Evolutionary conservation across 192 early-diverging fungal genomes (phyloP).

Genomic region (Cetraspora pellucida): DNA sequence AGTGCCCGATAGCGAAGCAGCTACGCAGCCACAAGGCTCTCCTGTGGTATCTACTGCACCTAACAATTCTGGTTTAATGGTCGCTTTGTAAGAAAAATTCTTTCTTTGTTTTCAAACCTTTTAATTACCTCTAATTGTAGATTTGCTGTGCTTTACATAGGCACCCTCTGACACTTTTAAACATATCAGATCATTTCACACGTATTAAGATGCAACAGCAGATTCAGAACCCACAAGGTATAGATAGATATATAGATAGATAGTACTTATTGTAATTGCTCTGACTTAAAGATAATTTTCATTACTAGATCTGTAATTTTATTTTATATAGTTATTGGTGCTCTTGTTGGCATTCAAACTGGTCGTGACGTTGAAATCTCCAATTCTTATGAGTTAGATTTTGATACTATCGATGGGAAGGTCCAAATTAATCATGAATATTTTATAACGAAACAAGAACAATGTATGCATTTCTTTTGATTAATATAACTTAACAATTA

Average conservation of each 20-base stretch:
- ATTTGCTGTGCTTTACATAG: conserved; percentile 51
- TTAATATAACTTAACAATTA: background rate
- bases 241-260: background rate
- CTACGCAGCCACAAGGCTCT: background rate
- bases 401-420: conserved; percentile 41
- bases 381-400: conserved; percentile 80
- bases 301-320: background rate
- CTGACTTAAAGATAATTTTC: background rate
- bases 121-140: background rate
- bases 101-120: background rate
- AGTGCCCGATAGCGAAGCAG: background rate
- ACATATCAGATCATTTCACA: conserved; percentile 87
- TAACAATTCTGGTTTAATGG: conserved; percentile 60
- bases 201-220: conserved; percentile 66
- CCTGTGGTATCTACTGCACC: conserved; percentile 54
- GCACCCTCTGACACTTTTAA: conserved; percentile 85
- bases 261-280: background rate
- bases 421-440: conserved; percentile 63
- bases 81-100: conserved; percentile 46
- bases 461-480: conserved; percentile 58
- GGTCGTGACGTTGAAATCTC: conserved; percentile 84
- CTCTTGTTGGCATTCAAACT: conserved; percentile 71
- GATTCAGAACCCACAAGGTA: conserved; percentile 19
- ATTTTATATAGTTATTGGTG: conserved; percentile 64
- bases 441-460: conserved; percentile 74